A percentile compares a stretch with the other conserved stretches of the same genome.
Evolutionary conservation across 2,329 filamentous ascomycete genomes (phyloP).

Genomic region (Fusarium beomiforme): DNA sequence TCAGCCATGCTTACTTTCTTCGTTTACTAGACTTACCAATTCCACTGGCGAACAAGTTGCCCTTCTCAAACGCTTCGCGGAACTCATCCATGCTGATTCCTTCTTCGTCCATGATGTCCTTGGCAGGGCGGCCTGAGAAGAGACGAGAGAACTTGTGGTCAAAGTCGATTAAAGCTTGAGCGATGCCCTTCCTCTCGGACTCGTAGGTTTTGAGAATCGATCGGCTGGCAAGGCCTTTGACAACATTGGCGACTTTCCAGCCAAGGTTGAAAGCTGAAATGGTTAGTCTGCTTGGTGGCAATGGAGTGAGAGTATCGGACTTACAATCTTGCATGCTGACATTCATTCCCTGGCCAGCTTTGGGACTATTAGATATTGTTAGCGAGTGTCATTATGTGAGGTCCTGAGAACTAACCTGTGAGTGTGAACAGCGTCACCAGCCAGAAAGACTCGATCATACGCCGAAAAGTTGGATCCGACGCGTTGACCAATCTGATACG

Average conservation of each 20-base stretch:
- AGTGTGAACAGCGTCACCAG: slow-evolving; percentile 72
- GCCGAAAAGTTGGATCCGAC: slow-evolving; percentile 67
- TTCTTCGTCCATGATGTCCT: slow-evolving; percentile 68
- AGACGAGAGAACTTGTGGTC: slow-evolving; percentile 67
- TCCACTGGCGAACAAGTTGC: slow-evolving; percentile 52
- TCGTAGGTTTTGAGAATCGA: slow-evolving; percentile 61
- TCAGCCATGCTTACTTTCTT: neutral
- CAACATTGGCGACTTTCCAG: slow-evolving; percentile 63
- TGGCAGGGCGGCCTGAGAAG: slow-evolving; percentile 61
- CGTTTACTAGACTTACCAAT: neutral
- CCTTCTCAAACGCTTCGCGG: slow-evolving; percentile 68
- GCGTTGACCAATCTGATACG: slow-evolving; percentile 71
- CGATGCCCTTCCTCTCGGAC: slow-evolving; percentile 65
- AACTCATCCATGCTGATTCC: slow-evolving; percentile 72
- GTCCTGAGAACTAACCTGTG: slow-evolving; percentile 42
- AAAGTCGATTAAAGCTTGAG: slow-evolving; percentile 72
- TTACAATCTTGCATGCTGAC: slow-evolving; percentile 71
- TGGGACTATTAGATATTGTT: slow-evolving; percentile 52
- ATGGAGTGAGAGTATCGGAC: neutral
- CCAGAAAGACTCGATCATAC: slow-evolving; percentile 71
- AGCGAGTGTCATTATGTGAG: rapidly evolving
- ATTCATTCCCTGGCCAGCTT: slow-evolving; percentile 78
- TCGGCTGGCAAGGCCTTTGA: slow-evolving; percentile 55
- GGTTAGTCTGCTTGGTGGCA: neutral
- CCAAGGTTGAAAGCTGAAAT: slow-evolving; percentile 56